Evolutionary conservation across 192 early-diverging fungal genomes (phyloP).

Genomic region (Coemansia umbellata): DNA sequence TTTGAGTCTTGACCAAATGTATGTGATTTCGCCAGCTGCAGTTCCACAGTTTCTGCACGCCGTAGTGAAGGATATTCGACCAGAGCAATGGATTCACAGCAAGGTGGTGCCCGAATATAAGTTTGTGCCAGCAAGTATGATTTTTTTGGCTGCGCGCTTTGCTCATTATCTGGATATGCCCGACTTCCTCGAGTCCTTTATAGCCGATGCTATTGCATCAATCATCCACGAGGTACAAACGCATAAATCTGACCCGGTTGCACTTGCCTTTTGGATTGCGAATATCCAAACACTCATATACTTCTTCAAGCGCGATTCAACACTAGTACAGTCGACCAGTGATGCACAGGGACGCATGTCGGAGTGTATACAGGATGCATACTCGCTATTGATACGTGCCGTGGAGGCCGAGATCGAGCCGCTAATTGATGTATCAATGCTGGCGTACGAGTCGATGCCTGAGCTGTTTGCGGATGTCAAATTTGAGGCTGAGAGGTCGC

Average conservation of each 20-base stretch:
- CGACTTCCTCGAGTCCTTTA: constrained; percentile 69
- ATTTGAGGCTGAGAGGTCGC: constrained; percentile 41
- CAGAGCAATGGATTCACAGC: constrained; percentile 52
- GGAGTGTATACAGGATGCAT: constrained; percentile 74
- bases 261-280: constrained; percentile 79
- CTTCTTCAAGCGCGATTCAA: constrained; percentile 82
- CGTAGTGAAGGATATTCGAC: constrained; percentile 64
- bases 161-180: constrained; percentile 73
- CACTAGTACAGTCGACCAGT: constrained; percentile 63
- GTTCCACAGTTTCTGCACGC: constrained; percentile 70
- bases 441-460: constrained; percentile 67
- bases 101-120: constrained; percentile 45
- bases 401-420: constrained; percentile 63
- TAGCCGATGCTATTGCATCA: constrained; percentile 54
- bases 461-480: constrained; percentile 55
- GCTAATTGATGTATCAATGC: constrained; percentile 61
- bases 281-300: constrained; percentile 80
- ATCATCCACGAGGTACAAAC: constrained; percentile 54
- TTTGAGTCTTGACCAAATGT: constrained; percentile 90
- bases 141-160: constrained; percentile 86
- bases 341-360: constrained; percentile 75
- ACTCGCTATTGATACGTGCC: constrained; percentile 60
- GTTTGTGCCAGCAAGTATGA: constrained; percentile 76
- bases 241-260: constrained; percentile 55
- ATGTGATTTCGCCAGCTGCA: constrained; percentile 79